Base-by-base conservation (phyloP, 1,284 basidiomycete species). In the Trametes hirsuta region DNA sequence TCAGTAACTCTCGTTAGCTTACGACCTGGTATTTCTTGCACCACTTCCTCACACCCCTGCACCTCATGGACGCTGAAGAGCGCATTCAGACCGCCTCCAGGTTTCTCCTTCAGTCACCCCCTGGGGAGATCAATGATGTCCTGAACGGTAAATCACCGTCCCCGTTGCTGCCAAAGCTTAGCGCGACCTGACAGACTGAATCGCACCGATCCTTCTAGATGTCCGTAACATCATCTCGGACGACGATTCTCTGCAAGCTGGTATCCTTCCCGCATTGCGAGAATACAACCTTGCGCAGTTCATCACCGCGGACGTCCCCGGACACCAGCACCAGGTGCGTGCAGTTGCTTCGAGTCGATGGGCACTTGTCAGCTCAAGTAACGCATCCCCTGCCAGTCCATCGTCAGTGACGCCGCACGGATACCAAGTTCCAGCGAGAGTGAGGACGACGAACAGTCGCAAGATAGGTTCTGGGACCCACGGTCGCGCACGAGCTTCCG, bases 41-140 rank as follows among this genome's bases (percentile, higher is more conserved):
- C 5, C 8, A 30, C 30, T 30, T 4, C 30, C 11, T 40, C 39
- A 40, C 2, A 36, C 35, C 8, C 37, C 18, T 37, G 18, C 18
- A 22, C 24, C 25, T 35, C n/a, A 89, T 89, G 86, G 83, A 85
- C 63, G 71, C 80, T 49, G 75, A 79, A 56, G 84, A 88, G 69
- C 84, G 87, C 30, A 85, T 92, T 50, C 79, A 85, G 69, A 82
- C 83, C 11, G 94, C 91, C 8, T 87, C 90, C 15, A 79, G 79
- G 52, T 94, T 97, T 69, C 80, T 98, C 36, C 81, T 93, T 1
- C 95, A 97, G 74, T 87, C 93, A 1, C 95, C 95, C 12, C 95
- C 95, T 0, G 95, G 95, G 54, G 93, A 98, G 78, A 95, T 97
- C 68, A 97, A 96, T 73, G 95, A 97, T 77, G 94, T 97, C 25